Evolutionary conservation across 1,284 basidiomycete genomes (phyloP).

Genomic region (Cystobasidiaceae sp.): DNA sequence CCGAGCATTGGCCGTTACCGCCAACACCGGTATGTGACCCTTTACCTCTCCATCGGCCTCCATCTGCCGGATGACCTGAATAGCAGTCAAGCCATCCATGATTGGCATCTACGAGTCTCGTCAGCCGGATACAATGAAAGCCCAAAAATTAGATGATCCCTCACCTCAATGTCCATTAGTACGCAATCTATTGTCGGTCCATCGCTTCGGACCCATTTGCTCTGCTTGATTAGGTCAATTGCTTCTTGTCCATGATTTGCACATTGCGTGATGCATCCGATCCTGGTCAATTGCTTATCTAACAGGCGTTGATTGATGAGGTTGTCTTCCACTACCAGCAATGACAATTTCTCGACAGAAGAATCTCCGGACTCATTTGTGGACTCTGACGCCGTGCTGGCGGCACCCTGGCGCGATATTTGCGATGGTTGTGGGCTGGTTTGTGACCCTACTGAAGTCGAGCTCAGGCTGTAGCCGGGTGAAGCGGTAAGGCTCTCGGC

Average conservation of each 20-base stretch:
- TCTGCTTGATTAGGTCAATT: slow-evolving; percentile 33
- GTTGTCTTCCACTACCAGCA: slow-evolving; percentile 40
- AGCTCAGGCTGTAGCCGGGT: background rate
- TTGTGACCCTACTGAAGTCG: too few relatives aligned
- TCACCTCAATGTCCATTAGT: slow-evolving; percentile 24
- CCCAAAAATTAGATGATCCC: background rate
- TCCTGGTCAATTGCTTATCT: slow-evolving; percentile 34
- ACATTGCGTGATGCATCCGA: slow-evolving; percentile 34
- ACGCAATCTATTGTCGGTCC: slow-evolving; percentile 17
- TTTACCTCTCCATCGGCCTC: slow-evolving; percentile 8
- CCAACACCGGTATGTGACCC: slow-evolving; percentile 26
- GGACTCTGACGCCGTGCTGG: slow-evolving; percentile 11
- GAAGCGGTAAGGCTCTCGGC: background rate
- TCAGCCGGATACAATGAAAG: background rate
- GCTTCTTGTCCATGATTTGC: slow-evolving; percentile 41
- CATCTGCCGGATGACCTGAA: slow-evolving; percentile 11
- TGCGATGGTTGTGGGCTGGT: too few relatives aligned
- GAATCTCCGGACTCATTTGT: background rate
- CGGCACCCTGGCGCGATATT: too few relatives aligned
- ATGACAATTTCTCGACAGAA: slow-evolving; percentile 18
- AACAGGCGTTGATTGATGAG: slow-evolving; percentile 38
- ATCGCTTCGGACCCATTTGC: slow-evolving; percentile 15
- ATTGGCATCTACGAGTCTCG: slow-evolving; percentile 20
- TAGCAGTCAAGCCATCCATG: slow-evolving; percentile 30
- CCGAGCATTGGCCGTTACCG: slow-evolving; percentile 30